These are phyloP conservation scores for Litchi chinensis DNA, from an alignment of 345 rosid species.

Conservation along the genomic window DNA sequence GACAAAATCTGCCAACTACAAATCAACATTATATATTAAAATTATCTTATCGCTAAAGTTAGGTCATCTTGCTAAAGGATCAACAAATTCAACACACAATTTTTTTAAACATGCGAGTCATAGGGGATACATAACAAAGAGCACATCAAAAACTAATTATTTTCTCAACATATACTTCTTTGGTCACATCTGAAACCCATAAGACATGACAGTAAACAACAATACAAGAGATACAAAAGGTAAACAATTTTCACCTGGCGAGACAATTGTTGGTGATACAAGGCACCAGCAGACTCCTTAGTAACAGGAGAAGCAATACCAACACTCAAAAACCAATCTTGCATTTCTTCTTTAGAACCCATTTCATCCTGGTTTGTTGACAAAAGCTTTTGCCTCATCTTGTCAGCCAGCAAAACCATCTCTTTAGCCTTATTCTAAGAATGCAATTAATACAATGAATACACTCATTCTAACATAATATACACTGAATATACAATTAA, in stretches of 20 bases:
- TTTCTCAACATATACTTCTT: background rate
- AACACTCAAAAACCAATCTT: slow-evolving; percentile 92
- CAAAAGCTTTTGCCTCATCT: slow-evolving; percentile 87
- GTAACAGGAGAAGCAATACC: slow-evolving; percentile 98
- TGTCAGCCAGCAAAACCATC: slow-evolving; percentile 93
- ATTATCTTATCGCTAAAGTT: too few relatives aligned
- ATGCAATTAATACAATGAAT: background rate
- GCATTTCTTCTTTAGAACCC: slow-evolving; percentile 96
- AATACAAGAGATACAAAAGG: background rate
- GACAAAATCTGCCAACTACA: slow-evolving; percentile 93
- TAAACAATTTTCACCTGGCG: slow-evolving; percentile 60
- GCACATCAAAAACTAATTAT: background rate
- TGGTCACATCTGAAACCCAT: background rate
- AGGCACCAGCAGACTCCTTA: slow-evolving; percentile 92
- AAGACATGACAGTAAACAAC: too few relatives aligned
- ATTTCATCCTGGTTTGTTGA: slow-evolving; percentile 73
- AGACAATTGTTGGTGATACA: slow-evolving; percentile 87
- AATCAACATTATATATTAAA: slow-evolving; percentile 9
- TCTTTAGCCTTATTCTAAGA: slow-evolving; percentile 87
- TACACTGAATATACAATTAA: too few relatives aligned
- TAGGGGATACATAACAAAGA: background rate
- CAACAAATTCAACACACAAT: too few relatives aligned
- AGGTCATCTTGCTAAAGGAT: background rate
- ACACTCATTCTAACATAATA: too few relatives aligned
- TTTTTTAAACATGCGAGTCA: too few relatives aligned